Conservation (phyloP, 768 basidiomycete genomes). For the Kondoa subrosea region DNA sequence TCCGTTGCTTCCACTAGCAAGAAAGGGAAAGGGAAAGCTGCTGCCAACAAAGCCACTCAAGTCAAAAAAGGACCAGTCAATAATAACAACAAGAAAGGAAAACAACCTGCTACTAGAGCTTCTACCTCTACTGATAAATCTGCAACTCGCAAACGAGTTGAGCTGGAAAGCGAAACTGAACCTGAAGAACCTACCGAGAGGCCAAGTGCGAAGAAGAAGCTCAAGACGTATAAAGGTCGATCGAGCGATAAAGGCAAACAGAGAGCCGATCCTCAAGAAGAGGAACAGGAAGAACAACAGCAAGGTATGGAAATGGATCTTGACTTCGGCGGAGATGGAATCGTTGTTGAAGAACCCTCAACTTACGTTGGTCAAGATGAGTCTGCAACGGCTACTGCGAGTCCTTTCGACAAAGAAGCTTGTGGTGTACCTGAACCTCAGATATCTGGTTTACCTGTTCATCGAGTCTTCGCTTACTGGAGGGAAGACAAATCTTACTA, state of each 20-base stretch:
- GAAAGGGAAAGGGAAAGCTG: too few species aligned
- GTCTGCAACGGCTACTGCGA: background rate
- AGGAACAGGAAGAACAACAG: background rate
- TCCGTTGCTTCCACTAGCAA: too few species aligned
- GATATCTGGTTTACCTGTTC: slow-evolving; percentile 9
- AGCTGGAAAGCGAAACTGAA: background rate
- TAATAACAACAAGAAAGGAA: background rate
- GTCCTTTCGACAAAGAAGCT: background rate
- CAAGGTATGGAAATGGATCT: background rate
- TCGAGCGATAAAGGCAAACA: background rate
- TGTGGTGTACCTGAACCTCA: background rate
- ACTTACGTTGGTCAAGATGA: background rate
- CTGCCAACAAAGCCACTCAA: too few species aligned
- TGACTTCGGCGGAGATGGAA: background rate
- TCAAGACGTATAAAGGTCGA: background rate
- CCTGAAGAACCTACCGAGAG: background rate
- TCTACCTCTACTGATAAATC: too few species aligned
- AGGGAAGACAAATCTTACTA: slow-evolving; percentile 36
- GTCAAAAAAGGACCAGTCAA: background rate
- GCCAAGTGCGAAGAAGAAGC: background rate
- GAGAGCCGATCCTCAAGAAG: background rate
- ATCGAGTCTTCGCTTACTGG: slow-evolving; percentile 46
- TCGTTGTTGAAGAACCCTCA: background rate
- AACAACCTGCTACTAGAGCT: too few species aligned
- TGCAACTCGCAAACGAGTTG: background rate